A percentile compares a stretch with the other conserved stretches of the same genome.
Conservation (phyloP, 2,329 filamentous ascomycete species). For the Ophiobolus disseminans region DNA sequence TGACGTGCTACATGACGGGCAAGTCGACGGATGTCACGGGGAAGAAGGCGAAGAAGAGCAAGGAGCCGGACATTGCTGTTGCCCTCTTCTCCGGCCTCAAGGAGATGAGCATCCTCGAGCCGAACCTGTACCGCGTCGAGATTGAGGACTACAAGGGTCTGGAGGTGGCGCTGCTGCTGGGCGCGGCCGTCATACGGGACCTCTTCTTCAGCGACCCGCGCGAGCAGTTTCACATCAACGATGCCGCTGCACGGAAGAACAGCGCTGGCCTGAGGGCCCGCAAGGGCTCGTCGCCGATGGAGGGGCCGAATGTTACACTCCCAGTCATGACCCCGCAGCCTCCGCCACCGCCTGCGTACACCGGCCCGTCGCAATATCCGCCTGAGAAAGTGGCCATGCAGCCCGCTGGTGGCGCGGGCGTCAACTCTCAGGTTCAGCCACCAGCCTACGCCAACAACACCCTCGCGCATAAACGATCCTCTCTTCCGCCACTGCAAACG, state of each 20-base stretch:
- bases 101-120: constrained; percentile 89
- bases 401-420: constrained; percentile 20
- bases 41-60: constrained; percentile 71
- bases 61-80: constrained; percentile 95
- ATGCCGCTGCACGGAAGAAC: constrained; percentile 50
- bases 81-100: constrained; percentile 76
- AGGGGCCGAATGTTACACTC: constrained; percentile 33
- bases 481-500: constrained; percentile 39
- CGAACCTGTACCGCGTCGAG: constrained; percentile 87
- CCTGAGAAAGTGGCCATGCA: constrained; percentile 27
- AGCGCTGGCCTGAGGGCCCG: constrained; percentile 43
- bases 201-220: constrained; percentile 69
- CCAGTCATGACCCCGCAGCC: constrained; percentile 44
- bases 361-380: constrained; percentile 28
- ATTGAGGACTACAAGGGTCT: constrained; percentile 93
- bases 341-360: constrained; percentile 33
- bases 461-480: constrained; percentile 34
- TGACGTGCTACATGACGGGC: constrained; percentile 87
- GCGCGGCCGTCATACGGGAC: constrained; percentile 67
- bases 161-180: constrained; percentile 76
- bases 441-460: constrained; percentile 20
- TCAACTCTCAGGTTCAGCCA: constrained; percentile 23
- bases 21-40: constrained; percentile 70
- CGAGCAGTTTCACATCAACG: constrained; percentile 79
- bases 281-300: constrained; percentile 45